phyloP scores from a whole-genome alignment of 2,329 filamentous ascomycete genomes.

The Ophiostoma himal-ulmi region DNA sequence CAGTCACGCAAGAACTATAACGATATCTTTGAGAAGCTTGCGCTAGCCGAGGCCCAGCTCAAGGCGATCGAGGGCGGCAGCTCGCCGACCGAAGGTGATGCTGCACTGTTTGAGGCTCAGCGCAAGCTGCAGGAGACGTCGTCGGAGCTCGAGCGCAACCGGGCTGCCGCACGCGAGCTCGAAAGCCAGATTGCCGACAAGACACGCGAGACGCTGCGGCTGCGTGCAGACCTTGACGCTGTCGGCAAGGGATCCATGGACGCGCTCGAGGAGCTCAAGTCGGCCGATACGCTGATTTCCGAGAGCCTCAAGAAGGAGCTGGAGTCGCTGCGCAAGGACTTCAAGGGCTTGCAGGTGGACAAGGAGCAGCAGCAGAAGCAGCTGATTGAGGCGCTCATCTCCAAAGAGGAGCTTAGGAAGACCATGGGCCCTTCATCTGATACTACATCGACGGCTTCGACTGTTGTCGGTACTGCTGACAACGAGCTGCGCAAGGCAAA shows the following conservation, averaged over 20 bases:
- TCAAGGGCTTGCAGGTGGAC: conserved; percentile 45
- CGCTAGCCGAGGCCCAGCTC: conserved; percentile 53
- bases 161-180: conserved; percentile 41
- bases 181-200: conserved; percentile 47
- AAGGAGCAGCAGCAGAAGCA: conserved; percentile 54
- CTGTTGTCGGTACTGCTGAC: conserved; percentile 29
- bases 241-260: conserved; percentile 50
- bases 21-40: conserved; percentile 53
- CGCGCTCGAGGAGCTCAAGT: conserved; percentile 54
- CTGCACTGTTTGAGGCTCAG: conserved; percentile 47
- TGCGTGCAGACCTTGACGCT: conserved; percentile 49
- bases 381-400: conserved; percentile 53
- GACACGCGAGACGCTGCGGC: conserved; percentile 50
- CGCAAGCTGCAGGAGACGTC: conserved; percentile 42
- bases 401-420: conserved; percentile 55
- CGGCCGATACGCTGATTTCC: conserved; percentile 53
- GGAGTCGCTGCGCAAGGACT: conserved; percentile 48
- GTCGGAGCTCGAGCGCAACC: conserved; percentile 45
- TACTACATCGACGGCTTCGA: neutral
- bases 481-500: conserved; percentile 37
- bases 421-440: conserved; percentile 33
- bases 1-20: conserved; percentile 51
- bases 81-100: conserved; percentile 45
- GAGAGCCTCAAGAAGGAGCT: conserved; percentile 55
- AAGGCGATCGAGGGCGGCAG: conserved; percentile 43